Percentiles rank a stretch among this genome's conserved stretches.
Conservation (phyloP, 495 filamentous ascomycete species). For the Penicillium fimorum region DNA sequence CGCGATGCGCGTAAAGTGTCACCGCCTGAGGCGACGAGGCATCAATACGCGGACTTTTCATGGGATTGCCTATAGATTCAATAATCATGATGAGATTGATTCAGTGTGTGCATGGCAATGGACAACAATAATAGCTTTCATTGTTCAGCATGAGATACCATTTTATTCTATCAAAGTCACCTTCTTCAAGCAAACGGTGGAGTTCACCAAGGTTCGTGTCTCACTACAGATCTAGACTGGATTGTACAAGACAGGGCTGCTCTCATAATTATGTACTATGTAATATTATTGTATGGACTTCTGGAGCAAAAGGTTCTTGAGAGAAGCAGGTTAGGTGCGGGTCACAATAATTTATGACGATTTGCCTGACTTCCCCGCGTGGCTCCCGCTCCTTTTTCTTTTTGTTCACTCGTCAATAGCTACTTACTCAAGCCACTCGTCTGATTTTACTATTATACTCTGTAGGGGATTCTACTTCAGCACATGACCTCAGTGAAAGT, state of each 20-base stretch:
- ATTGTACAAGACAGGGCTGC: neutral
- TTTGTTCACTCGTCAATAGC: neutral
- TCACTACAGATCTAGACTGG: neutral
- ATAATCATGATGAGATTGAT: neutral
- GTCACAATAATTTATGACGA: conserved; percentile 5
- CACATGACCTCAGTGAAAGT: neutral
- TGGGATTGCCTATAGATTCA: neutral
- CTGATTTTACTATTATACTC: neutral
- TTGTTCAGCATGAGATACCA: neutral
- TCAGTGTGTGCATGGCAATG: neutral
- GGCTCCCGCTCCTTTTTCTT: neutral
- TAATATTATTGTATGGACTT: neutral
- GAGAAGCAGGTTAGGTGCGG: conserved; percentile 3
- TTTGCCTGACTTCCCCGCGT: conserved; percentile 13
- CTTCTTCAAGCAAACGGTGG: neutral
- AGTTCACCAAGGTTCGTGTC: neutral
- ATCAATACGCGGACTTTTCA: conserved; percentile 5
- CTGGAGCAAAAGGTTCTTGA: neutral
- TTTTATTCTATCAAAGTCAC: neutral
- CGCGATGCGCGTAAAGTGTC: conserved; percentile 46
- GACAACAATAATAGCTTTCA: neutral
- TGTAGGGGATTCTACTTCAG: neutral
- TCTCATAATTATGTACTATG: neutral
- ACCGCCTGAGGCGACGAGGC: conserved; percentile 32
- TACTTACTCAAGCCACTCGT: neutral